A percentile compares a stretch with the other conserved stretches of the same genome.
Conservation (phyloP, 345 rosid genomes). For the Camelina laxa region DNA sequence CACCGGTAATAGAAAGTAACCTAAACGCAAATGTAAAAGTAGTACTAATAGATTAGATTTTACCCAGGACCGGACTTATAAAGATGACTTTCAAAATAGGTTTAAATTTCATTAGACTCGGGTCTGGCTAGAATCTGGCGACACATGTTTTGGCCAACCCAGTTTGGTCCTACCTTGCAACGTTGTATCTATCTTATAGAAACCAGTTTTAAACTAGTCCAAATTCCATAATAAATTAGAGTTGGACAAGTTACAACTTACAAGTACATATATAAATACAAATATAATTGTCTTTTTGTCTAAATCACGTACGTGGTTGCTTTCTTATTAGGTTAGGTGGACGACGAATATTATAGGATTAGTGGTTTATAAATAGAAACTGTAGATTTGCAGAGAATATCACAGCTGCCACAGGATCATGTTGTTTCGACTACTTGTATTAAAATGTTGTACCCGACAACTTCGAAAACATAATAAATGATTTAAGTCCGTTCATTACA, state of each 20-base stretch:
- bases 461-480: conserved; percentile 16
- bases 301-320: conserved; percentile 7
- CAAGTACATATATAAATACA: background rate
- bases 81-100: background rate
- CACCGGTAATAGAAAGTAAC: background rate
- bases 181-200: background rate
- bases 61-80: conserved; percentile 1
- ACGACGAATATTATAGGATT: background rate
- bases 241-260: background rate
- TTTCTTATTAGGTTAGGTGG: background rate
- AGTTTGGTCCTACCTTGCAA: conserved; percentile 13
- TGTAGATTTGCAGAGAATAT: conserved; percentile 21
- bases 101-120: background rate
- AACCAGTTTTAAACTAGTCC: background rate
- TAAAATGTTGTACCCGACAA: conserved; percentile 23
- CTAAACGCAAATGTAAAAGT: background rate
- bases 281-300: background rate
- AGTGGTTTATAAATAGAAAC: conserved; percentile 18
- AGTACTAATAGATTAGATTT: background rate
- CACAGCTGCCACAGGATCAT: conserved; percentile 28
- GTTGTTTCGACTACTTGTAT: conserved; percentile 26
- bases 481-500: conserved; percentile 5
- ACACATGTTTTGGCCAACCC: conserved; percentile 2
- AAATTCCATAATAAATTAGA: background rate
- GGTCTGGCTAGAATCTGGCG: background rate